phyloP scores from a whole-genome alignment of 306 rosid species.

The Lagenaria siceraria region DNA sequence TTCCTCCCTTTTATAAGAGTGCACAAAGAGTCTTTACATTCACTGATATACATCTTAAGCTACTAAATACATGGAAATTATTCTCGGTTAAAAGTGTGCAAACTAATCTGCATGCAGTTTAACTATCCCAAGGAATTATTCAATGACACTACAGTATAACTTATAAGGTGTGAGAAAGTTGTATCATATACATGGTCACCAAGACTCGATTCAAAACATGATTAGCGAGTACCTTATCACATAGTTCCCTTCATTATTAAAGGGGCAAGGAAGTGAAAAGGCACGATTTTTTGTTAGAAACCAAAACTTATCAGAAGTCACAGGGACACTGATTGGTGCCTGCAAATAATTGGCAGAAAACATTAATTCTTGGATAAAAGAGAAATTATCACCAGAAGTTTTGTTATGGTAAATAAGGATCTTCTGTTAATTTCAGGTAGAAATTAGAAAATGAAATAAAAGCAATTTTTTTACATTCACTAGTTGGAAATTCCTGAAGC shows the following conservation, averaged over 20 bases:
- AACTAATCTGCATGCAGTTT: neutral
- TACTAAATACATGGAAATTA: neutral
- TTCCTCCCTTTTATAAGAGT: neutral
- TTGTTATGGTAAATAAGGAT: neutral
- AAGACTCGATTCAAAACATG: neutral
- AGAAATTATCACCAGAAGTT: neutral
- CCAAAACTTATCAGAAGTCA: slow-evolving; percentile 83
- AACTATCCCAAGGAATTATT: neutral
- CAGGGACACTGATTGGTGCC: slow-evolving; percentile 77
- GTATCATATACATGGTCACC: neutral
- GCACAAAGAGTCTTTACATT: neutral
- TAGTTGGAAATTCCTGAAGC: neutral
- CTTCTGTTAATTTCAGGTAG: neutral
- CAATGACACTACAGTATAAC: neutral
- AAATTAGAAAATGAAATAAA: neutral
- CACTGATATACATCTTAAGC: neutral
- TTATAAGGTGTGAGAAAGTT: neutral
- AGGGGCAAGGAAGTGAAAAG: slow-evolving; percentile 68
- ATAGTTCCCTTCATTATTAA: slow-evolving; percentile 67
- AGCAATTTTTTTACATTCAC: neutral
- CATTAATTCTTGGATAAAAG: neutral
- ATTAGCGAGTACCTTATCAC: slow-evolving; percentile 56
- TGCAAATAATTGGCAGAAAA: slow-evolving; percentile 23
- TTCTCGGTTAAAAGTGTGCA: neutral
- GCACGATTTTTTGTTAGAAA: slow-evolving; percentile 71